Conservation (phyloP, 2,329 filamentous ascomycete species). For the Phialophora tarda region DNA sequence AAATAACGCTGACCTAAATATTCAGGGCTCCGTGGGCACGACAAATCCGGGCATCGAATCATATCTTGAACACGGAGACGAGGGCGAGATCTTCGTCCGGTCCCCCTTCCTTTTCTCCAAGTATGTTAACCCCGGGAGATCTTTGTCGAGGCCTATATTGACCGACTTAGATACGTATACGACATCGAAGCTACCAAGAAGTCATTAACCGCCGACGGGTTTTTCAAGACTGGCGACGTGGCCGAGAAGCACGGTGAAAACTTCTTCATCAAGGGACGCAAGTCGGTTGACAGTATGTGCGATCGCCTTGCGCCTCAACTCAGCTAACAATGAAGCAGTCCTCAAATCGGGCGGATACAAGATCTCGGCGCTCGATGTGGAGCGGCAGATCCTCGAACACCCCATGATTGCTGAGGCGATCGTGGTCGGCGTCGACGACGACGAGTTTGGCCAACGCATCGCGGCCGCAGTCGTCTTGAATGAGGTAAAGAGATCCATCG, state of each 20-base stretch:
- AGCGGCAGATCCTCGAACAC: constrained; percentile 53
- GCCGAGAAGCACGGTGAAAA: constrained; percentile 34
- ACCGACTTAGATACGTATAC: constrained; percentile 41
- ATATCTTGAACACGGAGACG: constrained; percentile 49
- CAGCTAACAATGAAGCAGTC: constrained; percentile 10
- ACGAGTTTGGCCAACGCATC: constrained; percentile 56
- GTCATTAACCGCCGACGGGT: constrained; percentile 41
- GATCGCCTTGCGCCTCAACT: background rate
- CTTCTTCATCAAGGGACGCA: constrained; percentile 55
- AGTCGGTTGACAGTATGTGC: constrained; percentile 55
- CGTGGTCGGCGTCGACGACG: constrained; percentile 55
- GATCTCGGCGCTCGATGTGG: constrained; percentile 56
- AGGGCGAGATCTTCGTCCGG: constrained; percentile 54
- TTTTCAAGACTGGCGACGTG: constrained; percentile 49
- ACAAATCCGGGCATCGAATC: constrained; percentile 47
- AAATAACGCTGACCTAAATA: constrained; percentile 9
- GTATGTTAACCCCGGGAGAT: background rate
- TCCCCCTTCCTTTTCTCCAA: constrained; percentile 47
- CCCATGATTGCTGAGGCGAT: constrained; percentile 54
- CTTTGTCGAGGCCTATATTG: background rate
- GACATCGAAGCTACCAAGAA: constrained; percentile 41
- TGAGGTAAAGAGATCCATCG: background rate
- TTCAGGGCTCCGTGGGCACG: constrained; percentile 42
- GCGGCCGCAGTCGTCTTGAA: constrained; percentile 47
- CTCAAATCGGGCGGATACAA: constrained; percentile 48